Evolutionary conservation across 495 filamentous ascomycete species (phyloP).

Genomic region (Venustampulla echinocandica): DNA sequence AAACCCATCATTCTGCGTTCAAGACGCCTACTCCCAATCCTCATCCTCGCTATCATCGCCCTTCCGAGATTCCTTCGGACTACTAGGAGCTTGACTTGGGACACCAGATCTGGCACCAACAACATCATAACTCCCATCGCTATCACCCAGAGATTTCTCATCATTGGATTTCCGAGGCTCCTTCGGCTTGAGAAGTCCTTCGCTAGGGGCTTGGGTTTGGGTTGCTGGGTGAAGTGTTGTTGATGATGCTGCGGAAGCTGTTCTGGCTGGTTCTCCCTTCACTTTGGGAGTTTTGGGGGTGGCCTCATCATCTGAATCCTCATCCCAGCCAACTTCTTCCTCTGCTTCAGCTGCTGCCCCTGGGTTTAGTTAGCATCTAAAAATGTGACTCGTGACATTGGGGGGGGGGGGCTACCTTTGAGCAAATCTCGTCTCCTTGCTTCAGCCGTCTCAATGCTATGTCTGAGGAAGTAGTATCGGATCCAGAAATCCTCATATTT

Average conservation of each 20-base stretch:
- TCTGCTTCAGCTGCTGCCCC: slow-evolving; percentile 52
- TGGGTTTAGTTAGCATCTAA: slow-evolving; percentile 22
- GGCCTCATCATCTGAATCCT: slow-evolving; percentile 60
- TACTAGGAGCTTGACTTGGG: slow-evolving; percentile 66
- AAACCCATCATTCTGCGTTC: not conserved
- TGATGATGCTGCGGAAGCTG: slow-evolving; percentile 40
- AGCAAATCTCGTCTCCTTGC: slow-evolving; percentile 80
- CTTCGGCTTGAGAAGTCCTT: slow-evolving; percentile 41
- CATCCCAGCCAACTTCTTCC: slow-evolving; percentile 81
- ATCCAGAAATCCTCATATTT: slow-evolving; percentile 88
- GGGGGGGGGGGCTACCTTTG: slow-evolving; percentile 53
- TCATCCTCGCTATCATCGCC: slow-evolving; percentile 47
- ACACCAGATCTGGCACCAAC: slow-evolving; percentile 68
- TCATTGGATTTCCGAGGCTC: slow-evolving; percentile 77
- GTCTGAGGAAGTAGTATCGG: slow-evolving; percentile 89
- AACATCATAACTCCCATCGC: slow-evolving; percentile 89
- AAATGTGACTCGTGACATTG: not conserved
- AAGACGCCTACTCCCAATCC: slow-evolving; percentile 79
- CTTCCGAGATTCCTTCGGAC: slow-evolving; percentile 58
- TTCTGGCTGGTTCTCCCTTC: slow-evolving; percentile 26
- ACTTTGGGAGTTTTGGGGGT: slow-evolving; percentile 13
- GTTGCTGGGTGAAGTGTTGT: slow-evolving; percentile 42
- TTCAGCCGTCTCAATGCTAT: slow-evolving; percentile 94
- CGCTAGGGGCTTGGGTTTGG: slow-evolving; percentile 24
- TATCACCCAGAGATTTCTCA: slow-evolving; percentile 73